Evolutionary conservation across 768 basidiomycete genomes (phyloP), one percentile per base, ranked within the genome.

Genomic region (Hericium erinaceus): DNA sequence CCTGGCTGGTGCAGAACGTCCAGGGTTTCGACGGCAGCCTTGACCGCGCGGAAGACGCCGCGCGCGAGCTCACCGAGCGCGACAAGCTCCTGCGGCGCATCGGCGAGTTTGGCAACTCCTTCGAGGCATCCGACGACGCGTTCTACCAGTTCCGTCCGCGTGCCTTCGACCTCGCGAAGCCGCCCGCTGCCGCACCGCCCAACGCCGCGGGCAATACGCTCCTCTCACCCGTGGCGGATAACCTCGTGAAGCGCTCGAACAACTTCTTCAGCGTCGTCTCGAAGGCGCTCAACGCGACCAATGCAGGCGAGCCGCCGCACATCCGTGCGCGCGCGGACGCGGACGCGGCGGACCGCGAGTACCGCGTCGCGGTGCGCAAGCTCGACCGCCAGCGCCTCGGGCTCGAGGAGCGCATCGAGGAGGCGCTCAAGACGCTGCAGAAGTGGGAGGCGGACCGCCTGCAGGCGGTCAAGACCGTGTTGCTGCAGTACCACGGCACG

Each of bases 401-500:
- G 0, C 78, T 95, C 44, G 94, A 97, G 70, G 91, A 95, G 67
- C 77, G 82, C 51, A 80, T 95, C 51, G 93, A 95, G 67, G 87
- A 91, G 56, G 84, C 82, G 1, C 73, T 95, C 49, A 92, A 88
- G 72, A 66, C 77, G 0, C 76, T 93, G 58, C 93, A 95, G 68
- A 77, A 78, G 57, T 93, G 90, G 89, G 94, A 97, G 72, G 69
- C 77, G 41, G 94, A 95, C 64, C 75, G 94, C 50, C 73, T 95
- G 65, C 74, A 84, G 24, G 88, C 89, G 3, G 82, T 95, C 58
- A 94, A 94, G 75, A 89, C 89, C 4, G 89, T 90, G 84, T 75
- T 97, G 20, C 78, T 89, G 41, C 90, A 95, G 69, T 97, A 91
- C 67, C 91, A 95, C 62, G 87, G 84, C 44, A 91, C 87, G 9